These are phyloP conservation scores for Corinectria fuckeliana DNA, from an alignment of 2,329 filamentous ascomycete species.

Conservation along the genomic window DNA sequence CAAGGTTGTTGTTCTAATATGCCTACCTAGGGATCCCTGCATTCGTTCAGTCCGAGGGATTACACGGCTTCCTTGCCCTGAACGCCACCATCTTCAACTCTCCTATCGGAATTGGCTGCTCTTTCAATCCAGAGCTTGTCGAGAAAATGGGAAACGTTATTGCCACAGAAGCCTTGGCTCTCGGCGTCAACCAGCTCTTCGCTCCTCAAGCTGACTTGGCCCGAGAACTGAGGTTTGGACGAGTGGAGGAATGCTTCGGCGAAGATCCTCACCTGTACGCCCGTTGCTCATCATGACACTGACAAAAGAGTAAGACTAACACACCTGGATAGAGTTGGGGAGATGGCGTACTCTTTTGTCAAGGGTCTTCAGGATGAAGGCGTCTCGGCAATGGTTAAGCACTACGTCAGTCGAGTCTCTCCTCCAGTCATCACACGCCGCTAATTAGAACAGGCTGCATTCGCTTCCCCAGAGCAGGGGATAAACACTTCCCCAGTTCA, in stretches of 20 bases:
- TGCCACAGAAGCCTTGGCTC: conserved; percentile 67
- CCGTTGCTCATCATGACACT: background rate
- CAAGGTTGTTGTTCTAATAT: background rate
- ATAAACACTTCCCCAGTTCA: conserved; percentile 69
- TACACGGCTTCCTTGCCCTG: conserved; percentile 73
- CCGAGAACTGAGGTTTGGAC: conserved; percentile 72
- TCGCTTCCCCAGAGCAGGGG: conserved; percentile 73
- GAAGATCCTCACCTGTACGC: conserved; percentile 69
- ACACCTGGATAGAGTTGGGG: conserved; percentile 55
- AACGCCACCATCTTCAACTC: conserved; percentile 84
- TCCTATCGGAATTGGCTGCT: conserved; percentile 74
- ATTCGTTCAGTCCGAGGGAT: conserved; percentile 75
- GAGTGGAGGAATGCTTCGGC: conserved; percentile 76
- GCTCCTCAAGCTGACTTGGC: conserved; percentile 74
- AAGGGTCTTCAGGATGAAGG: conserved; percentile 67
- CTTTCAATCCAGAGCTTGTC: conserved; percentile 70
- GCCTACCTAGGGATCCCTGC: conserved; percentile 67
- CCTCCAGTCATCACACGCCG: background rate
- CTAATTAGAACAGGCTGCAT: conserved; percentile 55
- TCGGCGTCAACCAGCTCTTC: conserved; percentile 77
- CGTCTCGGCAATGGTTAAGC: conserved; percentile 76
- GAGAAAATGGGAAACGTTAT: conserved; percentile 72
- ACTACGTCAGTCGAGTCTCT: conserved; percentile 58
- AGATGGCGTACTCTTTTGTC: conserved; percentile 66
- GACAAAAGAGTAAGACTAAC: conserved; percentile 19